Conservation (phyloP, 805 yeast genomes). For the Candida silvicultrix region DNA sequence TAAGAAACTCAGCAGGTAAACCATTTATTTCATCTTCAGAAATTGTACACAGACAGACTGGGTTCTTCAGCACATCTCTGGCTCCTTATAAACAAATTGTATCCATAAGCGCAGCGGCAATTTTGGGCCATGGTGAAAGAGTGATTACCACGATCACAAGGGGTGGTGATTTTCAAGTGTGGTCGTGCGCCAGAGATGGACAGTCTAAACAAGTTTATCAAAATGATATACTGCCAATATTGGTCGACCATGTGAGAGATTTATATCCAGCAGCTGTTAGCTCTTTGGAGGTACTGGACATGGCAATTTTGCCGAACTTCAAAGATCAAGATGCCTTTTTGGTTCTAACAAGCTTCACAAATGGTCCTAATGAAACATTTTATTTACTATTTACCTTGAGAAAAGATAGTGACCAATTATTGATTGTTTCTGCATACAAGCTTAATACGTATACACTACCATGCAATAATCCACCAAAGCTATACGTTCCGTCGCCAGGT, state of each 20-base stretch:
- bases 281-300: conserved; percentile 53
- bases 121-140: conserved; percentile 45
- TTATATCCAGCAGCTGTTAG: conserved; percentile 47
- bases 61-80: conserved; percentile 28
- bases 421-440: conserved; percentile 59
- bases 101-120: conserved; percentile 48
- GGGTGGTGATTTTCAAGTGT: conserved; percentile 39
- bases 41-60: conserved; percentile 22
- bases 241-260: conserved; percentile 35
- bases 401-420: conserved; percentile 42
- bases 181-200: conserved; percentile 43
- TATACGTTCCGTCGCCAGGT: conserved; percentile 53
- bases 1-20: conserved; percentile 66
- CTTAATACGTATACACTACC: conserved; percentile 41
- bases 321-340: conserved; percentile 36
- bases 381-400: conserved; percentile 50
- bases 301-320: conserved; percentile 40
- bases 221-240: conserved; percentile 26
- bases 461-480: conserved; percentile 33
- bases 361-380: conserved; percentile 22
- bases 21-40: conserved; percentile 30
- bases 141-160: conserved; percentile 33
- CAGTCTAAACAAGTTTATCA: conserved; percentile 33
- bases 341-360: conserved; percentile 35
- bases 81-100: conserved; percentile 38